phyloP scores from a whole-genome alignment of 306 rosid genomes.

The Quercus cerris region DNA sequence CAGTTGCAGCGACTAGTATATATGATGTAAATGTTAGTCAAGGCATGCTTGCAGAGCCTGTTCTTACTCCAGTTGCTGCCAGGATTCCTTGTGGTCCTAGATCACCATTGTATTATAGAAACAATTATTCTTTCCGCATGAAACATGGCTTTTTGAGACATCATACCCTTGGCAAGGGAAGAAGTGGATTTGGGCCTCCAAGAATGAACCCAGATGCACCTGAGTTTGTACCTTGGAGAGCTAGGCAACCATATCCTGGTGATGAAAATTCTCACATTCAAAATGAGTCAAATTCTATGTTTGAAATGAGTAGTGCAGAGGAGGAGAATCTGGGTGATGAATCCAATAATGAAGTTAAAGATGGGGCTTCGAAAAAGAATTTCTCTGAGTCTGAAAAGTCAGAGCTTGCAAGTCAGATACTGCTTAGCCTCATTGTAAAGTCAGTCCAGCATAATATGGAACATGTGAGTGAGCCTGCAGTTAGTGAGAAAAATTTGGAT shows the following conservation, averaged over 20 bases:
- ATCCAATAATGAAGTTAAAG: constrained; percentile 11
- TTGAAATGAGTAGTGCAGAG: constrained; percentile 22
- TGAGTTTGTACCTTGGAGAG: constrained; percentile 73
- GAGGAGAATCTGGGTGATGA: constrained; percentile 30
- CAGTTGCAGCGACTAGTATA: constrained; percentile 48
- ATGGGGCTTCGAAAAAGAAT: constrained; percentile 32
- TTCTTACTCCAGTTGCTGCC: constrained; percentile 65
- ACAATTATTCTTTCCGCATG: constrained; percentile 67
- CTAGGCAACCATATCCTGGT: constrained; percentile 43
- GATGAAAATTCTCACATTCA: constrained; percentile 29
- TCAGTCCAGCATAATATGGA: constrained; percentile 66
- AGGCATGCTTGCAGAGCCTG: constrained; percentile 63
- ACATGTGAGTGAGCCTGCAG: constrained; percentile 40
- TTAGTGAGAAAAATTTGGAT: constrained; percentile 24
- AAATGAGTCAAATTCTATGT: constrained; percentile 21
- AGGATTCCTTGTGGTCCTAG: constrained; percentile 92
- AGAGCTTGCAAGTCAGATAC: constrained; percentile 88
- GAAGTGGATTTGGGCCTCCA: constrained; percentile 53
- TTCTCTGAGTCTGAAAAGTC: constrained; percentile 67
- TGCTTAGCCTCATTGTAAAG: constrained; percentile 81
- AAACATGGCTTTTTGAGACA: constrained; percentile 52
- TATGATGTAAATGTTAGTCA: constrained; percentile 61
- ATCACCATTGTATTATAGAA: constrained; percentile 69
- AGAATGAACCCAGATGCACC: constrained; percentile 95
- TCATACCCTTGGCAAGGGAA: constrained; percentile 40